A percentile compares a stretch with the other conserved stretches of the same genome.
Conservation (phyloP, 208 protist genomes). For the Tetramitus jugosus region DNA sequence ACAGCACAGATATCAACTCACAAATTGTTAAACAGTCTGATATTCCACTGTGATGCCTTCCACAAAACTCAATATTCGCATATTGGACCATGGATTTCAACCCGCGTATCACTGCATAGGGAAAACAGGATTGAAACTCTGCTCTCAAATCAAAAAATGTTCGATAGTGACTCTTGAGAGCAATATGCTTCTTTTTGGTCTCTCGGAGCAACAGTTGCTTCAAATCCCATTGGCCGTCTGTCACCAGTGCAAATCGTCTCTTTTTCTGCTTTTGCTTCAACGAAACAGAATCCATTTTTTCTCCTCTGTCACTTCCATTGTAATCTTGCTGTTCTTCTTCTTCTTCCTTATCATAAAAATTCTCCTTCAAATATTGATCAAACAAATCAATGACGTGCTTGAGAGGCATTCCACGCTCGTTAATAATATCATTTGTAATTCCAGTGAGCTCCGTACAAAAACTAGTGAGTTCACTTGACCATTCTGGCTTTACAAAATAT, state of each 20-base stretch:
- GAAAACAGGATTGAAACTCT: not conserved
- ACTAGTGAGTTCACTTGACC: slow-evolving; percentile 54
- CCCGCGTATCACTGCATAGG: not conserved
- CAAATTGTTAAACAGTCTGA: not conserved
- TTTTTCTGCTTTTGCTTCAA: too few relatives aligned
- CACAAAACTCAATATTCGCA: not conserved
- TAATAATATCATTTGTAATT: slow-evolving; percentile 67
- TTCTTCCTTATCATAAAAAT: too few relatives aligned
- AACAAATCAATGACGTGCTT: not conserved
- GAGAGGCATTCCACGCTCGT: not conserved
- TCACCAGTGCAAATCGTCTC: not conserved
- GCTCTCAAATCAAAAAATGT: slow-evolving; percentile 11
- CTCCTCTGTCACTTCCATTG: too few relatives aligned
- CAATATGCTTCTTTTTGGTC: not conserved
- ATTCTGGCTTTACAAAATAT: slow-evolving; percentile 68
- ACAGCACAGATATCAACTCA: not conserved
- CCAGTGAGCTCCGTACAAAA: slow-evolving; percentile 89
- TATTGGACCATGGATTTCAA: not conserved
- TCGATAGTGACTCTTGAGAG: not conserved
- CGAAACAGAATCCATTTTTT: too few relatives aligned
- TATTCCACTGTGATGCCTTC: not conserved
- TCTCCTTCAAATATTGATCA: not conserved
- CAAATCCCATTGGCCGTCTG: slow-evolving; percentile 10
- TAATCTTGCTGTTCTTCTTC: not conserved
- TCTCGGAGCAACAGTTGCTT: not conserved